Conservation (phyloP, 139 green algal genomes). For the Chlorella sorokiniana region DNA sequence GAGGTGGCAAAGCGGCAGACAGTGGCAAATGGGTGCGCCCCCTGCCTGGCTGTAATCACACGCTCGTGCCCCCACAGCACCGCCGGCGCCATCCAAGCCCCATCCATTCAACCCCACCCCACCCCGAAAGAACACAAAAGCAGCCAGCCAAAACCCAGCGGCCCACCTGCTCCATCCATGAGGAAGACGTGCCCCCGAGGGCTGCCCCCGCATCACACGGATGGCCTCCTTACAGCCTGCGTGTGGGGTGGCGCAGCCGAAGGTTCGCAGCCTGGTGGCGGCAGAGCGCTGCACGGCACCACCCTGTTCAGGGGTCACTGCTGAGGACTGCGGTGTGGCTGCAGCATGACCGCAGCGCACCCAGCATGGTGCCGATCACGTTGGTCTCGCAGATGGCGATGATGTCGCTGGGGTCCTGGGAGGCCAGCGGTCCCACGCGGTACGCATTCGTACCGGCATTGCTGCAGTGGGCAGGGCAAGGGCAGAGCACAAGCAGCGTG, state of each 20-base stretch:
- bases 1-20: background rate
- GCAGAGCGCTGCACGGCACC: background rate
- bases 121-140: background rate
- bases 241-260: background rate
- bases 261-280: background rate
- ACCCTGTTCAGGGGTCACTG: no score
- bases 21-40: background rate
- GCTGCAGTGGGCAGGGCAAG: background rate
- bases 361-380: slow-evolving; percentile 89
- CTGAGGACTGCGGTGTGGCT: no score
- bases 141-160: background rate
- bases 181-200: slow-evolving; percentile 89
- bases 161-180: slow-evolving; percentile 85
- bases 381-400: slow-evolving; percentile 90
- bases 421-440: slow-evolving; percentile 73
- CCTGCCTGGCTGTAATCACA: background rate
- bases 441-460: slow-evolving; percentile 90
- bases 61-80: no score
- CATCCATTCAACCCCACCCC: background rate
- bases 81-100: no score
- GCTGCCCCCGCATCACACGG: slow-evolving; percentile 82
- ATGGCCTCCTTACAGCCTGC: slow-evolving; percentile 76
- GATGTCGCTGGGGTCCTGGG: slow-evolving; percentile 73
- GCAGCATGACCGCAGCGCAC: no score
- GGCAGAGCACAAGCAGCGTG: no score